phyloP scores from a whole-genome alignment of 805 yeast species.

The Metschnikowia bowlesiae region DNA sequence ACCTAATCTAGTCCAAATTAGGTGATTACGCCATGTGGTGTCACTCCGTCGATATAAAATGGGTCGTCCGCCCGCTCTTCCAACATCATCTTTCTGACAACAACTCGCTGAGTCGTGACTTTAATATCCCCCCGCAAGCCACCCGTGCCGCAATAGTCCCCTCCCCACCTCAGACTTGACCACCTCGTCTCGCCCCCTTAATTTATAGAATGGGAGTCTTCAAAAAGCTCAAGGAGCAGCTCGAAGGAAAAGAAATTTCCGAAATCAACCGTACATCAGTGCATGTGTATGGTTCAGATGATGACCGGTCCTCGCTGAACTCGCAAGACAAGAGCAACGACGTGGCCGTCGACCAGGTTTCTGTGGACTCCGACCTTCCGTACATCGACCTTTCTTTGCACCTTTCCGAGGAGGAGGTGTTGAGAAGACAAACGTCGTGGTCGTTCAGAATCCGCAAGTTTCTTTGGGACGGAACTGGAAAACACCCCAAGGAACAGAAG shows the following conservation, averaged over 20 bases:
- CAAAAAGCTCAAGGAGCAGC: background rate
- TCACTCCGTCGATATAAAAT: background rate
- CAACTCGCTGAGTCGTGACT: too few relatives aligned
- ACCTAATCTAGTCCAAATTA: background rate
- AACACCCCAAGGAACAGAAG: conserved; percentile 33
- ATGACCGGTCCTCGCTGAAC: background rate
- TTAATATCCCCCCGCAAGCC: too few relatives aligned
- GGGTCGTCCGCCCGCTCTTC: background rate
- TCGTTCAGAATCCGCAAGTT: conserved; percentile 23
- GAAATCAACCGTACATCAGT: background rate
- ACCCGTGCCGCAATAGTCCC: too few relatives aligned
- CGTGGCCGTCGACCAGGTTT: conserved; percentile 1
- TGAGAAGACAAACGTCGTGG: conserved; percentile 17
- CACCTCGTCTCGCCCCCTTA: background rate
- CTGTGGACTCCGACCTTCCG: conserved; percentile 1
- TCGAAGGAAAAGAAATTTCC: conserved; percentile 8
- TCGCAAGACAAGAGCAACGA: background rate
- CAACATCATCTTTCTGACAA: too few relatives aligned
- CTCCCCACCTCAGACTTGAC: too few relatives aligned
- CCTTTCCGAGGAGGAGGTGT: conserved; percentile 16
- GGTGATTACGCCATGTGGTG: background rate
- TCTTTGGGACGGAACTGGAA: conserved; percentile 36
- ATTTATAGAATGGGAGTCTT: conserved; percentile 3
- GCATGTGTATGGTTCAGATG: conserved; percentile 1
- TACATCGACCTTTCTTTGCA: conserved; percentile 9